phyloP scores from a whole-genome alignment of 2,329 filamentous ascomycete species.

The Herpotrichia juniperi region DNA sequence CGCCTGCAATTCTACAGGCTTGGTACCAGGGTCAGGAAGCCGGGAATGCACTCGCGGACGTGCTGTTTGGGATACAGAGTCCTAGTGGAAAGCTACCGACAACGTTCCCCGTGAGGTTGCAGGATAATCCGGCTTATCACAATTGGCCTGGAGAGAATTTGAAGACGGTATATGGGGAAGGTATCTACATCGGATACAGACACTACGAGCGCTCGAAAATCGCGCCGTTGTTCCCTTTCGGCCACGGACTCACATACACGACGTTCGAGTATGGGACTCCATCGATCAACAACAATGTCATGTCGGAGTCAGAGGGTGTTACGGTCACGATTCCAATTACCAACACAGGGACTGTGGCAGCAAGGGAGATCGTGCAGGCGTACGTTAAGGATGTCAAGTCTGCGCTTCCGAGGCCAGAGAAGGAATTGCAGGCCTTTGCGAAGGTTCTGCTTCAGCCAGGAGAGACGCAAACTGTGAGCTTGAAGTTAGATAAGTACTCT shows the following conservation, averaged over 20 bases:
- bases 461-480: slow-evolving; percentile 39
- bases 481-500: slow-evolving; percentile 53
- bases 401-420: slow-evolving; percentile 68
- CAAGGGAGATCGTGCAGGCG: slow-evolving; percentile 70
- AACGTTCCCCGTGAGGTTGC: slow-evolving; percentile 65
- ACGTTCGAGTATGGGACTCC: slow-evolving; percentile 69
- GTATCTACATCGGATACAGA: slow-evolving; percentile 74
- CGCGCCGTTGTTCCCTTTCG: slow-evolving; percentile 73
- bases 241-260: slow-evolving; percentile 79
- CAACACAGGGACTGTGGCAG: slow-evolving; percentile 63
- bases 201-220: slow-evolving; percentile 70
- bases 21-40: slow-evolving; percentile 91
- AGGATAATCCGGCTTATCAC: slow-evolving; percentile 73
- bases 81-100: slow-evolving; percentile 78
- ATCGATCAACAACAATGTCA: slow-evolving; percentile 56
- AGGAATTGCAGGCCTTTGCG: slow-evolving; percentile 73
- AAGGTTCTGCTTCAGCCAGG: slow-evolving; percentile 46
- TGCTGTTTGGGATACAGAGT: slow-evolving; percentile 75
- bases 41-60: slow-evolving; percentile 79
- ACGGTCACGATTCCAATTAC: slow-evolving; percentile 58
- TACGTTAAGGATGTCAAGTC: slow-evolving; percentile 71
- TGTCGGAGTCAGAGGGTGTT: slow-evolving; percentile 54
- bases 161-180: slow-evolving; percentile 73
- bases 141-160: slow-evolving; percentile 76
- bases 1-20: slow-evolving; percentile 72